Base-by-base conservation (phyloP, 1,139 yeast genomes). In the Debaryomycetaceae sp. region DNA sequence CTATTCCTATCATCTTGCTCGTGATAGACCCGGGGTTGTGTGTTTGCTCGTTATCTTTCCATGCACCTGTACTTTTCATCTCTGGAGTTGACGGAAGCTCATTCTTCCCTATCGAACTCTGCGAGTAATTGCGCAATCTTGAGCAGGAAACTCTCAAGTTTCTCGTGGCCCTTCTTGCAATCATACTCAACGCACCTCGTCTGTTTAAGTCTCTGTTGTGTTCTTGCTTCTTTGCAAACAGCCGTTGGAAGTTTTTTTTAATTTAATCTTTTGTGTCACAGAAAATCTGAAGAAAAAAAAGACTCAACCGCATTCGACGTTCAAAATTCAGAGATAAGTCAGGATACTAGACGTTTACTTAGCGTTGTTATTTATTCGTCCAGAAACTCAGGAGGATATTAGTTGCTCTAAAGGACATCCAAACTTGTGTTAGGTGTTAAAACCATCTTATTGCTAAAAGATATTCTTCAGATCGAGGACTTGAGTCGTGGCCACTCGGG, bases 51-150 rank as follows among this genome's bases (percentile, higher is more conserved):
- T 57, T 50, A 43, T 29, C 40, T 51, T 59, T 50, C 74, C 73
- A 68, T 29, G 65, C 50, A 33, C 51, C 55, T 7, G 52, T 51
- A 42, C 65, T 55, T 50, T 62, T 68, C 75, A 69, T 68, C 39
- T 65, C 70, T 13, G 64, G 62, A 3, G 62, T 53, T 5, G 69
- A 63, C 3, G 71, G 72, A 14, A 56, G 53, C 43, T 37, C 34
- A 20, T 33, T 39, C 11, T 6, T n/a, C 14, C 24, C 17, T 13
- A 27, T 11, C 8, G 11, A 27, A 27, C 31, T 27, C 31, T 27
- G 31, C 14, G 41, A 34, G 8, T 33, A 33, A 5, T 22, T 24
- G 24, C 41, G 41, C n/a, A 33, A 8, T 13, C 11, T 27, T 27
- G 31, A 7, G 8, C 31, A 8, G 31, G 31, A 27, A 27, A 27